phyloP scores from a whole-genome alignment of 2,329 filamentous ascomycete genomes.

The Cercospora citrullina region DNA sequence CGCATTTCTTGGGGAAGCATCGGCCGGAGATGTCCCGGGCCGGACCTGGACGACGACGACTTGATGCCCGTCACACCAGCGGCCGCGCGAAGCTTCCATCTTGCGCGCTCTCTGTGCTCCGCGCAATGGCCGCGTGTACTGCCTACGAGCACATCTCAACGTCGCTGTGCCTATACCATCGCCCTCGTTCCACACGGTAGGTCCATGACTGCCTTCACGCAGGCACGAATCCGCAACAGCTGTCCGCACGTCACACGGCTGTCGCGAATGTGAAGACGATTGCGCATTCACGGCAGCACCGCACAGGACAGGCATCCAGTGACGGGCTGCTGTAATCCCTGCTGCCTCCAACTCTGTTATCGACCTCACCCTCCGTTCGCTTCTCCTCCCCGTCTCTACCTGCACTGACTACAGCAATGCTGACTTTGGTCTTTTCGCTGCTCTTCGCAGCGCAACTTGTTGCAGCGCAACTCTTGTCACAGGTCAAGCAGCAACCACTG shows the following conservation, averaged over 20 bases:
- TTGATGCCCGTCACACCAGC: neutral
- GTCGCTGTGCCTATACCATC: neutral
- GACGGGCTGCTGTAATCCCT: neutral
- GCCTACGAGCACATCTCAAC: neutral
- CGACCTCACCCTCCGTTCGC: neutral
- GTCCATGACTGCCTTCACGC: neutral
- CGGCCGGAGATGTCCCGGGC: neutral
- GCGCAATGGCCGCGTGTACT: neutral
- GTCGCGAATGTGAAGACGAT: neutral
- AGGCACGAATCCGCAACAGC: neutral
- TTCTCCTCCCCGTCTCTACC: neutral
- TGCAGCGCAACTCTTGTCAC: neutral
- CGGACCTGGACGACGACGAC: neutral
- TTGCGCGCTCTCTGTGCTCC: neutral
- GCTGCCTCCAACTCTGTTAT: neutral
- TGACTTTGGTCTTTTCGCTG: neutral
- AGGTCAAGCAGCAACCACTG: neutral
- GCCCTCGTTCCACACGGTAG: neutral
- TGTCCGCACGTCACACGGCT: neutral
- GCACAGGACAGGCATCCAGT: neutral
- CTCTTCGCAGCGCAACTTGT: neutral
- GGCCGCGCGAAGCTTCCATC: neutral
- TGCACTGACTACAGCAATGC: neutral
- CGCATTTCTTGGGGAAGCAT: neutral
- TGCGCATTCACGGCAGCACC: neutral